Conservation (phyloP, 306 rosid genomes). For the Rosa persica region DNA sequence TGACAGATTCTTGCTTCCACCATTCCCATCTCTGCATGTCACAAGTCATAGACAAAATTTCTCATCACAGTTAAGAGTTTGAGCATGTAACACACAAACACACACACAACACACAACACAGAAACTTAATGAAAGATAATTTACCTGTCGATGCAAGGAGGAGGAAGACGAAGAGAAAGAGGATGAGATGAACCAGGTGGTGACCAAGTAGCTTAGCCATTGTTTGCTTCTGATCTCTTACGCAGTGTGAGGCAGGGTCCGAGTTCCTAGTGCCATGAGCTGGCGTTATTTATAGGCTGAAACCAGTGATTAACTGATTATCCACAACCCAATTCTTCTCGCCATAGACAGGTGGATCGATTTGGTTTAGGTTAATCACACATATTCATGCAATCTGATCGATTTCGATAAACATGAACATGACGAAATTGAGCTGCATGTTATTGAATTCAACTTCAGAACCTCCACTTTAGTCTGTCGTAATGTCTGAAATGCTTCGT, state of each 20-base stretch:
- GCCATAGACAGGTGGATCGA: background rate
- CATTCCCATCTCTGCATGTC: conserved; percentile 20
- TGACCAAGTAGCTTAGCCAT: conserved; percentile 15
- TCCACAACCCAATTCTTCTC: background rate
- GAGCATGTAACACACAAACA: background rate
- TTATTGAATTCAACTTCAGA: background rate
- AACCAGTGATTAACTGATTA: background rate
- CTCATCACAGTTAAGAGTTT: background rate
- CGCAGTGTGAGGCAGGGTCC: background rate
- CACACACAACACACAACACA: too few relatives aligned
- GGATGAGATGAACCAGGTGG: background rate
- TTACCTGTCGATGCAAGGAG: conserved; percentile 16
- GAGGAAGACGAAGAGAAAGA: conserved; percentile 9
- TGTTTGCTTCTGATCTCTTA: background rate
- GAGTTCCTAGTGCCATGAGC: background rate
- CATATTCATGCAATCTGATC: background rate
- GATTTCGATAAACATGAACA: background rate
- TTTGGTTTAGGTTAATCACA: background rate
- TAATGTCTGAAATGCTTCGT: background rate
- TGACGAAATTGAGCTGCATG: background rate
- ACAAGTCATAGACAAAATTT: background rate
- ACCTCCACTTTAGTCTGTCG: background rate
- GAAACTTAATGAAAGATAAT: background rate
- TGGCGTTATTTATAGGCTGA: conserved; percentile 13
- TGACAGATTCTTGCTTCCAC: conserved; percentile 32